Conservation (phyloP, 225 moss, liverwort and hornwort genomes). For the Marchantia polymorpha region DNA sequence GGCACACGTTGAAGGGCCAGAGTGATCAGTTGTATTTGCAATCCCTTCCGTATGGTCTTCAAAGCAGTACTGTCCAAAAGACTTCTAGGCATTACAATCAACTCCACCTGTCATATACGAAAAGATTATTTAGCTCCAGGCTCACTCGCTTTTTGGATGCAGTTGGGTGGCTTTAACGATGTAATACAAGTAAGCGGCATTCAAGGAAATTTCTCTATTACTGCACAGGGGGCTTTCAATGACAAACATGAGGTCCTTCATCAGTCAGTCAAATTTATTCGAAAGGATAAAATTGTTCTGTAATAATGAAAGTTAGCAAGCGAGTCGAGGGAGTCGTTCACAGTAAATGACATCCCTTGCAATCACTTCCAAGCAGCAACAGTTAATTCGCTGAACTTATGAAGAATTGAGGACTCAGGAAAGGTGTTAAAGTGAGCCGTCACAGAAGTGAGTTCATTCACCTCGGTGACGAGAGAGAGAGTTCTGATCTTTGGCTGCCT, state of each 20-base stretch:
- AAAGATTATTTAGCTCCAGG: neutral
- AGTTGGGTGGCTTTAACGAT: neutral
- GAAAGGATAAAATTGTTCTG: no score
- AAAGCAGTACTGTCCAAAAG: conserved; percentile 58
- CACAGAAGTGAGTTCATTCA: no score
- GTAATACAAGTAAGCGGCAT: neutral
- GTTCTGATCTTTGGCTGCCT: neutral
- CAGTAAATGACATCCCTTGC: no score
- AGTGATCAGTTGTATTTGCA: conserved; percentile 76
- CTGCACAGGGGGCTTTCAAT: no score
- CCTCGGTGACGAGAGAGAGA: no score
- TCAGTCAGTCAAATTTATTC: no score
- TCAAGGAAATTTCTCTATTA: neutral
- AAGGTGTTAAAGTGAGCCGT: no score
- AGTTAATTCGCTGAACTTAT: neutral
- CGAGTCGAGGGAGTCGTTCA: no score
- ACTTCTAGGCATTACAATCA: conserved; percentile 62
- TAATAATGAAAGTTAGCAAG: no score
- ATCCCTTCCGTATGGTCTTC: conserved; percentile 56
- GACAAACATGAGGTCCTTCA: no score
- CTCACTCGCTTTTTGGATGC: neutral
- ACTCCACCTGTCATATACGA: conserved; percentile 51
- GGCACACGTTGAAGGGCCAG: conserved; percentile 80
- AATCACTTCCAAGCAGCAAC: neutral
- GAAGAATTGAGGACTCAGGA: no score